Base-by-base conservation (phyloP, 768 basidiomycete species). In the Termitomyces sp. region DNA sequence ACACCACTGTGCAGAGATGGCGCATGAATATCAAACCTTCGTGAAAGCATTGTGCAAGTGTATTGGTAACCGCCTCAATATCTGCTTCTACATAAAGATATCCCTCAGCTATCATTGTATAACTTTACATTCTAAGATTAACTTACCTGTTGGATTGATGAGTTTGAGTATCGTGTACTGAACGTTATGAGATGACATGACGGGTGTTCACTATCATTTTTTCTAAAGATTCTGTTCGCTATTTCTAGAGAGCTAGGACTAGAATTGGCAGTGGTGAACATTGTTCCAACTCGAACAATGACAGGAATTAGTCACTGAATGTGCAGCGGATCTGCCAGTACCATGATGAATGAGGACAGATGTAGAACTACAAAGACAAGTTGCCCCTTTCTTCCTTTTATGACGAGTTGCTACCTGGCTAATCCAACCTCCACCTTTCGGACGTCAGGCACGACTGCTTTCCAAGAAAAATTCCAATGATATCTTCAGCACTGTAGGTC, bases 1-100 rank as follows among this genome's bases (percentile, higher is more conserved):
- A 32, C 26, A 46, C 16, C 16, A 47, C 43, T 26, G 13, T 28
- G 26, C 41, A 48, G 10, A 41, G 38, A n/a, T 24, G 24, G 28
- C n/a, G 43, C 38, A 41, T 5, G 18, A n/a, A 50, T 32, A 54
- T 49, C 52, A 28, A 48, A 60, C 60, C 60, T 57, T 60, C 41
- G 16, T 52, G 47, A 28, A 60, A 60, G 36, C 60, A 60, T 30
- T 56, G 52, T 3, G 56, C 50, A 6, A 40, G 40, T 40, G 40
- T 40, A n/a, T 40, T 9, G 18, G 18, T n/a, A 9, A 40, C 38
- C 3, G 33, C 46, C 24, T 56, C 28, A 13, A 60, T 32, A 56
- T 60, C 59, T 38, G 45, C 55, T 13, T 57, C 59, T 60, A 38
- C 24, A 24, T 20, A 24, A 35, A 8, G 6, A 35, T 50, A 33